Conservation (phyloP, 2,329 filamentous ascomycete genomes). For the Mariannaea sp. region DNA sequence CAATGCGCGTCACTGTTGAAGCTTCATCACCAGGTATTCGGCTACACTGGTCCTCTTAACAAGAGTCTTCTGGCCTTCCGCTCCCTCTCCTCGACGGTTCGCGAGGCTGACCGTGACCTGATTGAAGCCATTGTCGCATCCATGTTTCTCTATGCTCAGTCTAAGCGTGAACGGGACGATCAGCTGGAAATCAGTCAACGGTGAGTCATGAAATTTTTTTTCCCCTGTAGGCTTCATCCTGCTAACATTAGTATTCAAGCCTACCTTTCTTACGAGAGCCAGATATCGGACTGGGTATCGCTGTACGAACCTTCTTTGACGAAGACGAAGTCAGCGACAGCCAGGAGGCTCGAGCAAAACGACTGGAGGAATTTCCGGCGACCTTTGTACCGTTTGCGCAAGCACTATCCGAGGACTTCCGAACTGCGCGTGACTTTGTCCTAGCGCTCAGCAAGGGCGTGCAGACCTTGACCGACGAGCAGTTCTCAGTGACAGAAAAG, state of each 20-base stretch:
- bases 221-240: background rate
- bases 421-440: constrained; percentile 62
- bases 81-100: constrained; percentile 79
- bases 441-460: constrained; percentile 61
- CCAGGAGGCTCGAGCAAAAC: constrained; percentile 49
- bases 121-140: constrained; percentile 81
- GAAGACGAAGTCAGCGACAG: constrained; percentile 67
- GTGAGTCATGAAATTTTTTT: constrained; percentile 53
- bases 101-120: constrained; percentile 79
- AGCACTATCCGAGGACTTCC: constrained; percentile 63
- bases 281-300: constrained; percentile 77
- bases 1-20: constrained; percentile 83
- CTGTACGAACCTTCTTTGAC: constrained; percentile 78
- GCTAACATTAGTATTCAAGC: constrained; percentile 42
- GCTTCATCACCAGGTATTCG: constrained; percentile 80
- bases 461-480: constrained; percentile 55
- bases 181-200: constrained; percentile 71
- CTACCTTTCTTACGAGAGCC: constrained; percentile 72
- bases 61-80: constrained; percentile 87
- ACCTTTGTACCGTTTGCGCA: constrained; percentile 63
- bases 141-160: constrained; percentile 81
- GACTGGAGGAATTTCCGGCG: constrained; percentile 56
- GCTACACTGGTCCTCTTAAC: constrained; percentile 93
- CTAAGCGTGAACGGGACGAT: constrained; percentile 70
- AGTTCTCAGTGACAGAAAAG: constrained; percentile 54